These are phyloP conservation scores for Exophiala lecanii-corni DNA, from an alignment of 2,329 filamentous ascomycete genomes.

Conservation along the genomic window DNA sequence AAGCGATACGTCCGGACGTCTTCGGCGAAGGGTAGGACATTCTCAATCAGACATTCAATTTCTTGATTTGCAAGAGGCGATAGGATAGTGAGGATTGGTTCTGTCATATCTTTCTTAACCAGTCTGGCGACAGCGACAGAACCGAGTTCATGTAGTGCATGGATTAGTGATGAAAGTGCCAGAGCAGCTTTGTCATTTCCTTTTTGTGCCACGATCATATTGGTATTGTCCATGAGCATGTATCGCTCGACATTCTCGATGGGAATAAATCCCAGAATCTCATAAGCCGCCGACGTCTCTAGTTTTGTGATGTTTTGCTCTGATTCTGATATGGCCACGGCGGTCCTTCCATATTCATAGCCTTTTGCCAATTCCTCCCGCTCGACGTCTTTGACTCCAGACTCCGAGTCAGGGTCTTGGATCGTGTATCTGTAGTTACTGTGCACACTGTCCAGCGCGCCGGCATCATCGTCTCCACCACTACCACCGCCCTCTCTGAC, in stretches of 20 bases:
- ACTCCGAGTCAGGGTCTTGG: conserved; percentile 66
- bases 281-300: conserved; percentile 68
- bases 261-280: conserved; percentile 82
- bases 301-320: conserved; percentile 87
- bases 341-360: conserved; percentile 88
- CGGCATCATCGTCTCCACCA: conserved; percentile 8
- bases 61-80: conserved; percentile 73
- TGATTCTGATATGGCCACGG: conserved; percentile 79
- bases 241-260: conserved; percentile 71
- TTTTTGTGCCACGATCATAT: conserved; percentile 71
- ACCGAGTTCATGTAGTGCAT: conserved; percentile 78
- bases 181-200: conserved; percentile 77
- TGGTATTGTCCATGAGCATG: conserved; percentile 75
- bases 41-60: conserved; percentile 81
- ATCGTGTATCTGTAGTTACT: conserved; percentile 76
- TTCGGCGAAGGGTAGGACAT: conserved; percentile 88
- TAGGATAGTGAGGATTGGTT: conserved; percentile 71
- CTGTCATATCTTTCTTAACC: conserved; percentile 76
- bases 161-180: conserved; percentile 82
- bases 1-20: conserved; percentile 89
- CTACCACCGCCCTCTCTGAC: conserved; percentile 33
- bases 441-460: conserved; percentile 51
- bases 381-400: conserved; percentile 75
- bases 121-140: conserved; percentile 82
- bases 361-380: conserved; percentile 85